Conservation (phyloP, 1,139 yeast species). For the Chernovozyma sophiae-reginae region DNA sequence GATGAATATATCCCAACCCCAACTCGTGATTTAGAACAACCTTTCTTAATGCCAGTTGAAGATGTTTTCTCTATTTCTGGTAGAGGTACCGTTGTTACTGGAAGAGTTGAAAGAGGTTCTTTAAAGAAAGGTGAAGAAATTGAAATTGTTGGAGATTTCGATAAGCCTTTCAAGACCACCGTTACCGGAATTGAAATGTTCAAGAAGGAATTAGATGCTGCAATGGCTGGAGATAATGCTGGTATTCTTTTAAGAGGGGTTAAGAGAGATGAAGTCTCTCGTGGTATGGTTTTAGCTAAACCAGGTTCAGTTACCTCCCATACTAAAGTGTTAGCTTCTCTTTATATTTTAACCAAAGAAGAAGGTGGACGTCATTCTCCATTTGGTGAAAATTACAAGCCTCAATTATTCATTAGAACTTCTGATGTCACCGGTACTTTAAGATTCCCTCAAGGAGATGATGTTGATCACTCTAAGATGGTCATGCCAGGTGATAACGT, state of each 20-base stretch:
- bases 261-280: constrained; percentile 92
- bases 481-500: constrained; percentile 98
- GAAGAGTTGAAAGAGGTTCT: constrained; percentile 97
- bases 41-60: constrained; percentile 96
- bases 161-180: constrained; percentile 83
- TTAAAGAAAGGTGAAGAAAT: constrained; percentile 98
- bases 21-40: constrained; percentile 89
- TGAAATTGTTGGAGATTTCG: constrained; percentile 91
- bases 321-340: constrained; percentile 89
- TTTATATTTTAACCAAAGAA: constrained; percentile 89
- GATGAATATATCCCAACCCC: constrained; percentile 97
- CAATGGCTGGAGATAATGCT: constrained; percentile 95
- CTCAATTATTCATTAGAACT: constrained; percentile 95
- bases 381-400: constrained; percentile 95
- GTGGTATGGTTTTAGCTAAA: constrained; percentile 98
- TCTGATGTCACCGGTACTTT: constrained; percentile 91
- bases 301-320: constrained; percentile 91
- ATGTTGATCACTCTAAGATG: constrained; percentile 76
- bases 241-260: constrained; percentile 97
- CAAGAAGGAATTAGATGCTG: constrained; percentile 88
- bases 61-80: constrained; percentile 98
- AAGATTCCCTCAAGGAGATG: constrained; percentile 87
- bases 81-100: constrained; percentile 99
- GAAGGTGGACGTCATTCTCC: constrained; percentile 99
- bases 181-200: constrained; percentile 96